phyloP scores from a whole-genome alignment of 1,284 basidiomycete species.

The Caloboletus firmus region DNA sequence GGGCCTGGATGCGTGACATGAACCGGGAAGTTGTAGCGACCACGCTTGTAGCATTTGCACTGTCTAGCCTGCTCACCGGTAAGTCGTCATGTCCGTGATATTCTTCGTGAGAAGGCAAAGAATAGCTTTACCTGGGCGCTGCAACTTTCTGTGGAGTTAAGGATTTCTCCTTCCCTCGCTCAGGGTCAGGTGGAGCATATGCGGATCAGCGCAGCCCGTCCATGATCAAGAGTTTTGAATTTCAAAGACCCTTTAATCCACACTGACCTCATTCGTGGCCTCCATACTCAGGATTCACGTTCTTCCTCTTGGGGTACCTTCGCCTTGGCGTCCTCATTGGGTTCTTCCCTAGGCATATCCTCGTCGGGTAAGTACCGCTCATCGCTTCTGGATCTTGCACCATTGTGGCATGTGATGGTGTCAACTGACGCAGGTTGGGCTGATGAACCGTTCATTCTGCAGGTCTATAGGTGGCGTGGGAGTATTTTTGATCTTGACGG shows the following conservation, averaged over 20 bases:
- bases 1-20: constrained; percentile 57
- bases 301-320: constrained; percentile 83
- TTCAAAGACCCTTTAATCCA: constrained; percentile 5
- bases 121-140: not conserved
- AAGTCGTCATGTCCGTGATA: not conserved
- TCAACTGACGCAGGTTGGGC: not conserved
- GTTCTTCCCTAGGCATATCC: constrained; percentile 96
- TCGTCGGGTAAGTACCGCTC: constrained; percentile 67
- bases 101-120: not conserved
- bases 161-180: too few species aligned
- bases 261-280: constrained; percentile 10
- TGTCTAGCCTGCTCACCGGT: constrained; percentile 92
- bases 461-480: constrained; percentile 97
- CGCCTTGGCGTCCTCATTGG: constrained; percentile 86
- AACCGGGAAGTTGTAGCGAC: constrained; percentile 81
- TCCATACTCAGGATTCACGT: constrained; percentile 61
- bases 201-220: not conserved
- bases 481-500: constrained; percentile 87
- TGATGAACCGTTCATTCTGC: not conserved
- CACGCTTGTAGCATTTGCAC: constrained; percentile 85
- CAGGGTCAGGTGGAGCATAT: not conserved
- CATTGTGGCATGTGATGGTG: not conserved
- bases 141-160: not conserved
- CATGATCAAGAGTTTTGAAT: constrained; percentile 10
- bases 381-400: not conserved